Conservation (phyloP, 2,329 filamentous ascomycete genomes). For the Trichoderma brevicompactum region DNA sequence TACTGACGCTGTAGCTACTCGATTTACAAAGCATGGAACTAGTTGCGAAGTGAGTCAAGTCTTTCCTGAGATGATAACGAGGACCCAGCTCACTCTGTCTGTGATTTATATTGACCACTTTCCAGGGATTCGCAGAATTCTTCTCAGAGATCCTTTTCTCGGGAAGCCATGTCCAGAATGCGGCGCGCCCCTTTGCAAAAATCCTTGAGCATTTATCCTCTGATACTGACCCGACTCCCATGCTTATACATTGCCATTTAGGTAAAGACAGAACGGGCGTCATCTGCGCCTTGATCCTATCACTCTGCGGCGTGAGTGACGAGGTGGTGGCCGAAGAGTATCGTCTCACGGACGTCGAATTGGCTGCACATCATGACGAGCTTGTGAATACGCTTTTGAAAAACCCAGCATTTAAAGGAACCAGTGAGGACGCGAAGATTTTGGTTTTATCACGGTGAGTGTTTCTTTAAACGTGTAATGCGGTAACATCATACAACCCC, state of each 20-base stretch:
- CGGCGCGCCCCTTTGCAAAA: neutral
- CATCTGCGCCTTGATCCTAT: slow-evolving; percentile 66
- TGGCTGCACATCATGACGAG: slow-evolving; percentile 42
- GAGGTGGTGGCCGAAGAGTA: slow-evolving; percentile 68
- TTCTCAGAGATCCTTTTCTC: neutral
- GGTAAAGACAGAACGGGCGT: slow-evolving; percentile 80
- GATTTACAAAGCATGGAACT: neutral
- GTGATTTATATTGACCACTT: neutral
- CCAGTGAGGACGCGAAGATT: neutral
- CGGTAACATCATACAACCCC: neutral
- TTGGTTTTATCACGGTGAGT: slow-evolving; percentile 6
- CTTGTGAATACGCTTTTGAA: neutral
- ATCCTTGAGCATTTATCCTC: slow-evolving; percentile 3
- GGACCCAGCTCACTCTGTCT: neutral
- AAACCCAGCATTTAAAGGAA: neutral
- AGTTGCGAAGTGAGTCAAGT: neutral
- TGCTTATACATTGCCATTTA: slow-evolving; percentile 73
- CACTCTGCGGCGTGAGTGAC: slow-evolving; percentile 65
- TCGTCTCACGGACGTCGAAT: slow-evolving; percentile 64
- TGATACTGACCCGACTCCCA: slow-evolving; percentile 42
- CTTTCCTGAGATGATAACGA: neutral
- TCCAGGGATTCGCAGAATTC: neutral
- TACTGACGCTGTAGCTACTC: neutral
- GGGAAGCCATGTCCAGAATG: slow-evolving; percentile 2
- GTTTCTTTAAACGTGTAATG: neutral